Conservation (phyloP, 2,329 filamentous ascomycete species). For the Aureobasidium sp. region DNA sequence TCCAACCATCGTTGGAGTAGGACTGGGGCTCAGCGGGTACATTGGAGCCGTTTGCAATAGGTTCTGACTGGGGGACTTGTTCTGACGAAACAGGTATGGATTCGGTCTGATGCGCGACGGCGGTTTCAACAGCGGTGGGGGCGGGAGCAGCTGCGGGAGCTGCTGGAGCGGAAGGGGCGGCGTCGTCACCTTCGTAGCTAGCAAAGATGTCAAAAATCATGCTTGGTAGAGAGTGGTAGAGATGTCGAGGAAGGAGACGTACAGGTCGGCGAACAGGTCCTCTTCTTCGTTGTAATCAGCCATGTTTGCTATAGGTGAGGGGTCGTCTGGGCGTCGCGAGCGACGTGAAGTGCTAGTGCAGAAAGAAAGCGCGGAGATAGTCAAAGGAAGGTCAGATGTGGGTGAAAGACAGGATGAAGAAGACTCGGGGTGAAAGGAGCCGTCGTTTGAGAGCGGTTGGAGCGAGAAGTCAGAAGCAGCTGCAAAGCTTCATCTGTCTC, state of each 20-base stretch:
- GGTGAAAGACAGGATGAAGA: not conserved
- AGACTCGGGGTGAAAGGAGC: not conserved
- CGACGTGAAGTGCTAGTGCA: not conserved
- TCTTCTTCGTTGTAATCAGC: slow-evolving; percentile 75
- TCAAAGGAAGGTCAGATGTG: not conserved
- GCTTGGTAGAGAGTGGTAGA: not conserved
- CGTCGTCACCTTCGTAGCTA: slow-evolving; percentile 61
- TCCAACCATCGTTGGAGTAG: slow-evolving; percentile 1
- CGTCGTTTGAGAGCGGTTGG: not conserved
- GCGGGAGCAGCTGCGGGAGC: not conserved
- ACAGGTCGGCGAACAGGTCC: slow-evolving; percentile 95
- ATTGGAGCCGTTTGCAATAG: slow-evolving; percentile 13
- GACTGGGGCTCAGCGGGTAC: not conserved
- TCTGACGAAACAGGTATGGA: not conserved
- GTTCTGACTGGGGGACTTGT: not conserved
- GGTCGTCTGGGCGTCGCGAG: slow-evolving; percentile 2
- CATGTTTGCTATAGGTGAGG: slow-evolving; percentile 44
- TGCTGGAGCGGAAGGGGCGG: slow-evolving; percentile 21
- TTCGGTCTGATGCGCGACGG: not conserved
- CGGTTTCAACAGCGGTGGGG: not conserved
- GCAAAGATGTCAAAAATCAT: slow-evolving; percentile 12
- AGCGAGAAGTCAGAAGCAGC: slow-evolving; percentile 1
- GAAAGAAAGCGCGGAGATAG: no score
- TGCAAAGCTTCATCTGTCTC: not conserved
- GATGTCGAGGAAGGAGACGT: slow-evolving; percentile 32